Evolutionary conservation across 768 basidiomycete genomes (phyloP), one percentile per base, ranked within the genome.

Genomic region (Trametes sanguinea): DNA sequence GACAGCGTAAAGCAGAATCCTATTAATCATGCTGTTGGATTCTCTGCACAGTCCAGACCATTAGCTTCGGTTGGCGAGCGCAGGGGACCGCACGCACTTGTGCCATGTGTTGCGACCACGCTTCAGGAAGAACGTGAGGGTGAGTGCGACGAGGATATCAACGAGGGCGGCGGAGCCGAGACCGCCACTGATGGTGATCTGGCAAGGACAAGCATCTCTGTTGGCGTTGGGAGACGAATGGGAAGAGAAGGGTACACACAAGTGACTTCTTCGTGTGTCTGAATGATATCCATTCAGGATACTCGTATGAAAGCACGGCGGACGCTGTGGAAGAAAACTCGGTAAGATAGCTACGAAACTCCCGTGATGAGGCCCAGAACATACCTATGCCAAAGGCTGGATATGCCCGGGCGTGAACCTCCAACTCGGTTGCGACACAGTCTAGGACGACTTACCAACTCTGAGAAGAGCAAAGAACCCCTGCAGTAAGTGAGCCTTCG

Each of bases 111-210:
- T 37, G 10, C 52, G 44, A 1, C 53, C 51, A 32, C 62, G 57
- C 48, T 55, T 64, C 17, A 64, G 48, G 46, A 55, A 64, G 54
- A 44, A 54, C 1, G 62, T 42, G 33, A 64, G 54, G n/a, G 48
- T 59, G 51, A 59, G 13, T 9, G 62, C 57, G 33, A 64, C 57
- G n/a, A 64, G 62, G 16, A 64, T 29, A 43, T 64, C 62, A 10
- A 64, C 62, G 16, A 64, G 57, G 8, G 62, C 62, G n/a, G 62
- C 62, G 8, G 62, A 59, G 6, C 62, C 62, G 6, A 64, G 62
- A 3, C 62, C 62, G 33, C 62, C 62, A 22, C 62, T 64, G 27
- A 64, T 54, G 2, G 57, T 64, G 10, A 53, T 48, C 62, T 64
- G 33, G 30, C 11, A 13, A 27, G 1, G 16, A 42, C 3, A 30